phyloP scores from a whole-genome alignment of 176 grass and related monocot genomes.

The Musa beccarii region DNA sequence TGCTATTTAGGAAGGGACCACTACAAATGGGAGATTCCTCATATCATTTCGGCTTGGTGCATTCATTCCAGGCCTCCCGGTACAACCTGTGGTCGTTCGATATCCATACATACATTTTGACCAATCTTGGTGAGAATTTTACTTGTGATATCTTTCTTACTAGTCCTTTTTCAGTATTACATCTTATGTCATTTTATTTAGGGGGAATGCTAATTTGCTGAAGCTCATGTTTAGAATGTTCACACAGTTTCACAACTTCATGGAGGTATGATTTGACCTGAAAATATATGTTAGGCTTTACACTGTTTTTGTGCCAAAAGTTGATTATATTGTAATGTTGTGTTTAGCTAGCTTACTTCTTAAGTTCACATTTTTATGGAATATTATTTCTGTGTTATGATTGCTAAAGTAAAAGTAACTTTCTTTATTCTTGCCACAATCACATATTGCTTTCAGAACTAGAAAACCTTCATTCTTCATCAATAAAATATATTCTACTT shows the following conservation, averaged over 20 bases:
- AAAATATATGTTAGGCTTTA: neutral
- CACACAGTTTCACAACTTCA: constrained; percentile 99
- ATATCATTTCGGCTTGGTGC: constrained; percentile 91
- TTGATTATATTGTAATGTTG: neutral
- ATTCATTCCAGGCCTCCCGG: constrained; percentile 74
- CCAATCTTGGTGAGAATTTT: constrained; percentile 78
- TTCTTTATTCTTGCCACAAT: neutral
- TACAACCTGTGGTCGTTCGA: constrained; percentile 80
- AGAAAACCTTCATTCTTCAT: no score
- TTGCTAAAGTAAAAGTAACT: neutral
- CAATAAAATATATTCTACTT: no score
- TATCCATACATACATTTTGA: constrained; percentile 98
- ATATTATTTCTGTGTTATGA: neutral
- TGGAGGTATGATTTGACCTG: constrained; percentile 53
- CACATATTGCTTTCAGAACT: no score
- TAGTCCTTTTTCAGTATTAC: neutral
- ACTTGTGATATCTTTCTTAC: neutral
- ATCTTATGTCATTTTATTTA: constrained; percentile 25
- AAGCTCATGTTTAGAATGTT: constrained; percentile 97
- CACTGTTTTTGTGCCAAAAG: neutral
- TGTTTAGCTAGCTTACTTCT: neutral
- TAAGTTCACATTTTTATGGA: neutral
- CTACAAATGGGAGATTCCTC: constrained; percentile 88
- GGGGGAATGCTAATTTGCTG: constrained; percentile 80
- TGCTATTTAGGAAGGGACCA: constrained; percentile 96